Percentiles rank a stretch among this genome's conserved stretches.
phyloP scores from a whole-genome alignment of 2,329 filamentous ascomycete genomes.

The Arthrobotrys sinensis region DNA sequence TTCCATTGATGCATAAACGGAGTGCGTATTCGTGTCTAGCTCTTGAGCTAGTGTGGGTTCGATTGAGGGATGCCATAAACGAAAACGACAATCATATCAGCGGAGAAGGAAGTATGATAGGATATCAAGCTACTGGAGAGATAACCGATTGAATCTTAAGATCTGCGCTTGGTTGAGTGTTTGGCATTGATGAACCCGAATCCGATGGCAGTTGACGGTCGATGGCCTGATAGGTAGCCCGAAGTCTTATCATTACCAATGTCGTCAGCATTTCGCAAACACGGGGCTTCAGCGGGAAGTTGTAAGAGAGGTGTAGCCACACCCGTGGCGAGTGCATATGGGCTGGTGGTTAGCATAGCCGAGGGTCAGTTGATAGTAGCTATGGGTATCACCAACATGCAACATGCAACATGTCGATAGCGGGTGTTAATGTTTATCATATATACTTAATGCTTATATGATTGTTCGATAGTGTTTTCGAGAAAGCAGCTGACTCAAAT shows the following conservation, averaged over 20 bases:
- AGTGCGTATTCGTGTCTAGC: constrained; percentile 5
- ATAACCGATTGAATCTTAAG: constrained; percentile 26
- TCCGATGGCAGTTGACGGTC: constrained; percentile 6
- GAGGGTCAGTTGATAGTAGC: not conserved
- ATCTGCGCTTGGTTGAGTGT: constrained; percentile 10
- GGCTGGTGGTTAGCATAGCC: constrained; percentile 17
- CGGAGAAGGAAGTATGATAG: not conserved
- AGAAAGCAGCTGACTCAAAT: constrained; percentile 24
- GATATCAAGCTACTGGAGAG: constrained; percentile 8
- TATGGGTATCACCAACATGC: not conserved
- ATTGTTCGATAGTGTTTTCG: constrained; percentile 9
- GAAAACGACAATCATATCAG: constrained; percentile 1
- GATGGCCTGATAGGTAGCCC: constrained; percentile 15
- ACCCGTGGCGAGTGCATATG: constrained; percentile 19
- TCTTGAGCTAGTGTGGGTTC: not conserved
- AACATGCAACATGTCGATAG: not conserved
- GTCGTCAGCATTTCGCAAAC: constrained; percentile 37
- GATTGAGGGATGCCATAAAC: not conserved
- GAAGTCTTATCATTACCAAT: constrained; percentile 34
- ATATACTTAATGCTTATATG: constrained; percentile 1
- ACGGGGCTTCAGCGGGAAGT: constrained; percentile 11
- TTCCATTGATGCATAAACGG: constrained; percentile 18
- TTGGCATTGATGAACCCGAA: constrained; percentile 16
- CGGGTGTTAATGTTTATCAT: not conserved
- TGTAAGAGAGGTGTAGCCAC: constrained; percentile 17